phyloP scores from a whole-genome alignment of 2,329 filamentous ascomycete species.

The Arthroderma uncinatum region DNA sequence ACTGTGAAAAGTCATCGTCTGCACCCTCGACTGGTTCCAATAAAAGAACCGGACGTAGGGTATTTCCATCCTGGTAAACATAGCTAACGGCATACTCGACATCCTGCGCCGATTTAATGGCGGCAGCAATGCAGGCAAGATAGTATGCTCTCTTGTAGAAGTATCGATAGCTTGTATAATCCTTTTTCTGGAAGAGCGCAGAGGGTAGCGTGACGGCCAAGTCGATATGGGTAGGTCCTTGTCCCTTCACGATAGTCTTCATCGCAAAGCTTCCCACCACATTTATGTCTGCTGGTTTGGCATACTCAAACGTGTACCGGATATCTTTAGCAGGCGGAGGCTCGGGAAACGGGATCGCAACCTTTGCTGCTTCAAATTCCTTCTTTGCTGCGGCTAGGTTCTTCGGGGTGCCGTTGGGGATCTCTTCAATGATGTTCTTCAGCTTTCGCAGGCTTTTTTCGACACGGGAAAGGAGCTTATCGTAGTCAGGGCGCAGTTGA shows the following conservation, averaged over 20 bases:
- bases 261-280: slow-evolving; percentile 79
- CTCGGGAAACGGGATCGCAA: slow-evolving; percentile 74
- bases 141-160: slow-evolving; percentile 94
- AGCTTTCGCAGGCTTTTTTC: slow-evolving; percentile 45
- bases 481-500: slow-evolving; percentile 48
- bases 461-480: slow-evolving; percentile 43
- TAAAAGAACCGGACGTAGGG: slow-evolving; percentile 58
- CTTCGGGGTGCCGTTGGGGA: slow-evolving; percentile 42
- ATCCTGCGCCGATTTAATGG: slow-evolving; percentile 49
- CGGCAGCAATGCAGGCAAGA: slow-evolving; percentile 65
- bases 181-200: slow-evolving; percentile 78
- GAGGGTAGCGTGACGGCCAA: slow-evolving; percentile 78
- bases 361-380: slow-evolving; percentile 54
- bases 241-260: slow-evolving; percentile 58
- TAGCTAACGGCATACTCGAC: slow-evolving; percentile 50
- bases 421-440: slow-evolving; percentile 46
- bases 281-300: slow-evolving; percentile 66
- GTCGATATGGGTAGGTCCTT: slow-evolving; percentile 52
- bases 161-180: slow-evolving; percentile 84
- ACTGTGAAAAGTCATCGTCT: slow-evolving; percentile 28
- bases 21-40: slow-evolving; percentile 28
- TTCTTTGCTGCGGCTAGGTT: slow-evolving; percentile 55
- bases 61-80: slow-evolving; percentile 59
- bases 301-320: slow-evolving; percentile 71
- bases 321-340: slow-evolving; percentile 64